A percentile compares a stretch with the other conserved stretches of the same genome.
phyloP scores from a whole-genome alignment of 768 basidiomycete species.

The Nevesoporus exiguus region DNA sequence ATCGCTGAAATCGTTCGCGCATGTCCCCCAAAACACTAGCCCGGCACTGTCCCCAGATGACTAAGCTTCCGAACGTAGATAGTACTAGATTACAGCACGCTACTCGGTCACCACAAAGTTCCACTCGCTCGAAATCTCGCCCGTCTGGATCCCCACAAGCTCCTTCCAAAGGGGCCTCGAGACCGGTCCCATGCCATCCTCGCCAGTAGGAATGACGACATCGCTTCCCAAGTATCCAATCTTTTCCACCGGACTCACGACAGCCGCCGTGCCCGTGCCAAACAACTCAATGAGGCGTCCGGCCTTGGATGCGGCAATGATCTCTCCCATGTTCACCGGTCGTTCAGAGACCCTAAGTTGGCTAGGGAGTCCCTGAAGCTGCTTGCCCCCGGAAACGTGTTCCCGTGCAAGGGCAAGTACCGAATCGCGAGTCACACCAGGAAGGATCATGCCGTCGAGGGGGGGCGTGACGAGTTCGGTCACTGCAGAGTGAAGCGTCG shows the following conservation, averaged over 20 bases:
- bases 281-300: conserved; percentile 51
- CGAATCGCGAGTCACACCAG: conserved; percentile 67
- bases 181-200: conserved; percentile 73
- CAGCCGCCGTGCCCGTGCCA: conserved; percentile 53
- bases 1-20: conserved; percentile 34
- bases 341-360: conserved; percentile 64
- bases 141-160: conserved; percentile 67
- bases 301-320: conserved; percentile 45
- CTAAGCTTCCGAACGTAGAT: conserved; percentile 3
- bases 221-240: conserved; percentile 60
- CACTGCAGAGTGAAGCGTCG: conserved; percentile 26
- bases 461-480: conserved; percentile 63
- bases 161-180: conserved; percentile 47
- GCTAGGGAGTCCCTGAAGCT: conserved; percentile 50
- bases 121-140: conserved; percentile 76
- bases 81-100: neutral
- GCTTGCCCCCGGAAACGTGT: conserved; percentile 47
- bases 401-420: conserved; percentile 46
- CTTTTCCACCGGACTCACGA: conserved; percentile 45
- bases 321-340: conserved; percentile 71
- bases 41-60: conserved; percentile 10
- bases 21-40: neutral
- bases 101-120: conserved; percentile 48
- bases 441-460: conserved; percentile 61
- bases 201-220: conserved; percentile 51